Evolutionary conservation across 78 protist genomes (phyloP), one percentile per base, ranked within the genome.

Genomic region (Creolimax fragrantissima): DNA sequence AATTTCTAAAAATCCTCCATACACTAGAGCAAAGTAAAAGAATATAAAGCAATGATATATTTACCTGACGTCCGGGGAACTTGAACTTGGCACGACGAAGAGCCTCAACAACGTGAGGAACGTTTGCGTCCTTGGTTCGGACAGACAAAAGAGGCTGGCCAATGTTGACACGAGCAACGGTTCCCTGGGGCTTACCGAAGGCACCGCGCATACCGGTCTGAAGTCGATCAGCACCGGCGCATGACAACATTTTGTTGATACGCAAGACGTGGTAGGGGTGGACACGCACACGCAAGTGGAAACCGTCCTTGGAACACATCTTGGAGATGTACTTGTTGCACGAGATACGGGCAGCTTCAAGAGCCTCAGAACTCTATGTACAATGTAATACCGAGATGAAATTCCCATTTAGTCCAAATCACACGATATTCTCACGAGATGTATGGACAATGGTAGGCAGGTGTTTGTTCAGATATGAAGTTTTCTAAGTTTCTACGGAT

Each of bases 191-290:
- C 97, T 99, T 99, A 58, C 99, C 99, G 95, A 74, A 99, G 89
- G 99, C 99, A 43, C 97, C 98, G 86, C 99, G 96, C 99, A 99
- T 99, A 95, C 99, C 99, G 41, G 99, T 3, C 85, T 24, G 89
- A 4, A 42, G 94, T 93, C 98, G 93, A 99, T 99, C 99, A 36
- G 99, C 99, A 47, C 99, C 99, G 89, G 99, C 99, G 92, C 99
- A 99, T 43, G 99, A 97, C 44, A 99, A 96, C 99, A 99, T 99
- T 97, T 99, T 99, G 97, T 99, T 99, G 98, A 99, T 99, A 94
- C 99, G 99, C 88, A 98, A 88, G 66, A 99, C 99, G 96, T 99
- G 99, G 98, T 93, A 99, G 42, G 99, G 99, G 97, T 99, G 99
- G 92, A 96, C 98, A 35, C 99, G 98, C 84, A 99, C 93, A 66